Base-by-base conservation (phyloP, 257 asterid species). In the Solanum chiquidenum region DNA sequence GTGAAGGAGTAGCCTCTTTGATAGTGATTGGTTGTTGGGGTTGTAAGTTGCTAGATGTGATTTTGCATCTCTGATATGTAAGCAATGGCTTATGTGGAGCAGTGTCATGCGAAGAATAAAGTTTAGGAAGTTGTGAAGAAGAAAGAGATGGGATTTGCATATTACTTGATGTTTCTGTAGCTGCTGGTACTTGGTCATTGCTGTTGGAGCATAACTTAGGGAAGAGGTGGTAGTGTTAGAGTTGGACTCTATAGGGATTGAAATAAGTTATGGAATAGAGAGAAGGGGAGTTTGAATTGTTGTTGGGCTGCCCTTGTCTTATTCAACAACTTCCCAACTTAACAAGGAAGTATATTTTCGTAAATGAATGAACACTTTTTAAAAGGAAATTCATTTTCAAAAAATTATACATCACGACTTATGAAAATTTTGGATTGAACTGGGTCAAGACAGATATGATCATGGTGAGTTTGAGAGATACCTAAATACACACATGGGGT, bases 271-370 rank as follows among this genome's bases (percentile, higher is more conserved):
- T 68, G 4, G 37, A 31, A 68, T 68, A 12, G 10, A 68, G 21
- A 31, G 60, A 52, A 16, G 9, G 13, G 34, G 35, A 66, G 18
- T 66, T 66, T 66, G 74, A 66, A 66, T 66, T 66, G 9, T 25
- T 25, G 33, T 10, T 27, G 35, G 74, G 27, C 23, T 14, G 60
- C 18, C 7, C 9, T 49, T 49, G 60, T 44, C 49, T 3, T 18
- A 49, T 14, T 49, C 5, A 64, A 64, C 72, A 5, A 25, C 34
- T 64, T 64, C 34, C 34, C 72, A 64, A 64, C 72, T 10, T 55
- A 55, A 55, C 23, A 18, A 25, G 64, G 64, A 49, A 3, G 95
- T 98, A 88, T 96, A 92, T 87, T 95, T 25, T 64, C 1, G 18
- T 25, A 64, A 25, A 64, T 64, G 34, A 10, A 64, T 64, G 60